Evolutionary conservation across 495 filamentous ascomycete genomes (phyloP), one percentile per base, ranked within the genome.

Genomic region (Jackrogersella minutella): DNA sequence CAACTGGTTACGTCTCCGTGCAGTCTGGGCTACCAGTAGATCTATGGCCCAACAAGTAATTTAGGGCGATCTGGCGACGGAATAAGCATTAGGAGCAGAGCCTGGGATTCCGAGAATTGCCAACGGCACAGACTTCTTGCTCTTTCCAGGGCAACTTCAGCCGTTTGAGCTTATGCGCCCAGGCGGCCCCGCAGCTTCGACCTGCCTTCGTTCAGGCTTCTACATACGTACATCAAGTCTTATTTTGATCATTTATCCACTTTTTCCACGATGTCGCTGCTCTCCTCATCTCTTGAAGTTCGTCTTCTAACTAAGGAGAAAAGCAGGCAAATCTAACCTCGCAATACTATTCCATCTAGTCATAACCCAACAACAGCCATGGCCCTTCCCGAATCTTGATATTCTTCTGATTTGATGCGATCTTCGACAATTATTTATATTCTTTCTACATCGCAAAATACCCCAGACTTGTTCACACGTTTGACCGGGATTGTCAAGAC

Each of bases 111-210:
- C 28, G 59, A 31, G 26, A 58, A 54, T 40, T 26, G 46, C 10
- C 41, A 6, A 31, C 44, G 37, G 11, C 49, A 51, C 36, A 24
- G 52, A 6, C 1, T 26, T 34, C 22, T 7, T 46, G 28, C 17
- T 1, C 22, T 37, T 34, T 36, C 11, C 22, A 56, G 40, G 62
- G 67, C 62, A 70, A 70, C 37, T 66, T 21, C 8, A 66, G 52
- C 67, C 67, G 62, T 21, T 30, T 8, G 24, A 14, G 50, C 46
- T 41, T 19, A 66, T 62, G 62, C 46, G 67, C 67, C 59, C 24
- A 57, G 55, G 37, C 56, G 56, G 41, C 40, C 55, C 67, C 62
- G 28, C 46, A 60, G 43, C 57, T 62, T 66, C 67, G 62, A 62
- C 49, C 26, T 57, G 24, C 52, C 56, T 70, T 70, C 67, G 31